These are phyloP conservation scores for Vicia sativa DNA, from an alignment of 306 rosid genomes.

Conservation along the genomic window DNA sequence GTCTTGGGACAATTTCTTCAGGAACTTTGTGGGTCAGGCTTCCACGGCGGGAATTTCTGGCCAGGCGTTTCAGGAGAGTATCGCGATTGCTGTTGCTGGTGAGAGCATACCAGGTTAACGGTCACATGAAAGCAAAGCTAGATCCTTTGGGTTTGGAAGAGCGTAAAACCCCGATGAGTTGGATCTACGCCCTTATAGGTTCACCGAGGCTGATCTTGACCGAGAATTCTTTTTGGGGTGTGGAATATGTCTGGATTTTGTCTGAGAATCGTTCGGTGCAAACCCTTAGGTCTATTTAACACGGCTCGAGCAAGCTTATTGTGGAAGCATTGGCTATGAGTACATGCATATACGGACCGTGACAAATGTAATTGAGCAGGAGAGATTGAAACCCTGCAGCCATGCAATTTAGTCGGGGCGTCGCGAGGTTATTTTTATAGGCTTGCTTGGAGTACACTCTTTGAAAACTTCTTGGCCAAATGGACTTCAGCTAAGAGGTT, in stretches of 20 bases:
- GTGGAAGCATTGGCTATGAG: conserved; percentile 88
- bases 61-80: conserved; percentile 94
- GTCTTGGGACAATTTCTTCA: conserved; percentile 95
- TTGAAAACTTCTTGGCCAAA: conserved; percentile 91
- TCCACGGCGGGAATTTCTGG: conserved; percentile 84
- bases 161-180: conserved; percentile 62
- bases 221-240: conserved; percentile 86
- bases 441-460: conserved; percentile 92
- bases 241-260: conserved; percentile 90
- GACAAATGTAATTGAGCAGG: conserved; percentile 83
- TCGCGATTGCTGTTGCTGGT: conserved; percentile 74
- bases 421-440: conserved; percentile 81
- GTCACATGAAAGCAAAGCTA: conserved; percentile 87
- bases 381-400: conserved; percentile 76
- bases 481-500: conserved; percentile 94
- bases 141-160: conserved; percentile 81
- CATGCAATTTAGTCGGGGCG: conserved; percentile 66
- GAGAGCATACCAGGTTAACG: conserved; percentile 91
- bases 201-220: conserved; percentile 87
- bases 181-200: conserved; percentile 77
- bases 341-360: conserved; percentile 89
- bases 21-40: conserved; percentile 88
- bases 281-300: conserved; percentile 87
- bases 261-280: conserved; percentile 87
- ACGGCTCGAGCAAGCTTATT: conserved; percentile 89